Conservation (phyloP, 2,329 filamentous ascomycete genomes). For the Xylariaceae sp. region DNA sequence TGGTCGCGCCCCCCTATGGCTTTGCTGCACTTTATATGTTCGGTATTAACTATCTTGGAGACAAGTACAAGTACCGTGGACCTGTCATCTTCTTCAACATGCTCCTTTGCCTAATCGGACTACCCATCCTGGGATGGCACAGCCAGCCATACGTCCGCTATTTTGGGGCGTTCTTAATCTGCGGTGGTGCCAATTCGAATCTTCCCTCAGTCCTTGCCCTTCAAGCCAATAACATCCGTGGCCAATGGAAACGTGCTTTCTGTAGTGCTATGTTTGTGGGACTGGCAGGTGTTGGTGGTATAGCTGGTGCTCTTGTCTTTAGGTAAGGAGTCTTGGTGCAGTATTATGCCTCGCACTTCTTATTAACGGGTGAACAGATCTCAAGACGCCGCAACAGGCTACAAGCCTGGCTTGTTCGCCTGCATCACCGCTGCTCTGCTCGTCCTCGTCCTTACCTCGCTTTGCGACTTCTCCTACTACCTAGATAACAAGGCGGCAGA, state of each 20-base stretch:
- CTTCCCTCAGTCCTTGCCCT: slow-evolving; percentile 77
- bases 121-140: slow-evolving; percentile 76
- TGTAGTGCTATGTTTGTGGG: slow-evolving; percentile 77
- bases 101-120: slow-evolving; percentile 68
- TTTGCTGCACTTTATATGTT: slow-evolving; percentile 70
- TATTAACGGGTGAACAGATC: slow-evolving; percentile 24
- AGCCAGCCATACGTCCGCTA: slow-evolving; percentile 64
- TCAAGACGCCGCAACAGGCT: slow-evolving; percentile 57
- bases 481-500: slow-evolving; percentile 56
- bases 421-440: slow-evolving; percentile 58
- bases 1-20: slow-evolving; percentile 72
- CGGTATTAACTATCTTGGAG: slow-evolving; percentile 65
- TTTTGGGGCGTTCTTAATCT: slow-evolving; percentile 76
- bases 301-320: slow-evolving; percentile 77
- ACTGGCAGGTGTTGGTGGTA: slow-evolving; percentile 79
- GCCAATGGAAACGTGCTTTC: slow-evolving; percentile 87
- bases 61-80: slow-evolving; percentile 70
- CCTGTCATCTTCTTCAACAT: slow-evolving; percentile 71
- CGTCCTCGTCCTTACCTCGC: slow-evolving; percentile 51
- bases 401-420: slow-evolving; percentile 61
- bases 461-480: slow-evolving; percentile 50
- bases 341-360: background rate
- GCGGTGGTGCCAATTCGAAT: slow-evolving; percentile 78
- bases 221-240: slow-evolving; percentile 86
- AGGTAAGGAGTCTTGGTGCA: slow-evolving; percentile 42